Percentiles rank a stretch among this genome's conserved stretches.
Evolutionary conservation across 441 rosid genomes (phyloP).

Genomic region (Flueggea neowawraea): DNA sequence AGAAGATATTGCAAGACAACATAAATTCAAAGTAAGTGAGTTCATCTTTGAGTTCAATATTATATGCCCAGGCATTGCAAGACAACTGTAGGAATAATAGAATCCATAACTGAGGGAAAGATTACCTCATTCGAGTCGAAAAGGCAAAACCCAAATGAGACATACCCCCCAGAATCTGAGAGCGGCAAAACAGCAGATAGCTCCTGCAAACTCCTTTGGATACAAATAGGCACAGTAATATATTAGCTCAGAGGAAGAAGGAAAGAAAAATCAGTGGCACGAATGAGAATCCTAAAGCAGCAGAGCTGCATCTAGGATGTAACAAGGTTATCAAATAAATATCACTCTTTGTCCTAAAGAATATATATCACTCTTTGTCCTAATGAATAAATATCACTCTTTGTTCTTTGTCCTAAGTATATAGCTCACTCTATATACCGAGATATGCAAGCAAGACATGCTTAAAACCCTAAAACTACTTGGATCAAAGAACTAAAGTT

Average conservation of each 20-base stretch:
- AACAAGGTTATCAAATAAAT: no score
- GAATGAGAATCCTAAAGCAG: not conserved
- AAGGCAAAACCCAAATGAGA: constrained; percentile 26
- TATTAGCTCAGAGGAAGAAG: constrained; percentile 10
- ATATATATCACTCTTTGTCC: no score
- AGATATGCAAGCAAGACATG: no score
- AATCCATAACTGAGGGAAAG: not conserved
- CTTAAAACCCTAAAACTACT: not conserved
- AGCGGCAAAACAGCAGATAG: constrained; percentile 47
- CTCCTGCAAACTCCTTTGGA: constrained; percentile 83
- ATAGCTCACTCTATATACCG: no score
- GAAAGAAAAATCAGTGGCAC: not conserved
- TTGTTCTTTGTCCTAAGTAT: no score
- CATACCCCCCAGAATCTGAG: constrained; percentile 36
- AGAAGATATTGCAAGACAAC: no score
- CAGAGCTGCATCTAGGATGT: not conserved
- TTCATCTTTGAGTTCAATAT: no score
- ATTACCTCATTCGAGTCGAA: constrained; percentile 44
- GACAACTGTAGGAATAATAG: no score
- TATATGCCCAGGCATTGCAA: not conserved
- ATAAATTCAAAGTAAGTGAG: no score
- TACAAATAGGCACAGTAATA: constrained; percentile 17
- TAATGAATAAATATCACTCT: no score
- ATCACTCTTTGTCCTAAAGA: no score
- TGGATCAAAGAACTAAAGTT: not conserved